Conservation (phyloP, 805 yeast species). For the Wickerhamomyces queroliae region DNA sequence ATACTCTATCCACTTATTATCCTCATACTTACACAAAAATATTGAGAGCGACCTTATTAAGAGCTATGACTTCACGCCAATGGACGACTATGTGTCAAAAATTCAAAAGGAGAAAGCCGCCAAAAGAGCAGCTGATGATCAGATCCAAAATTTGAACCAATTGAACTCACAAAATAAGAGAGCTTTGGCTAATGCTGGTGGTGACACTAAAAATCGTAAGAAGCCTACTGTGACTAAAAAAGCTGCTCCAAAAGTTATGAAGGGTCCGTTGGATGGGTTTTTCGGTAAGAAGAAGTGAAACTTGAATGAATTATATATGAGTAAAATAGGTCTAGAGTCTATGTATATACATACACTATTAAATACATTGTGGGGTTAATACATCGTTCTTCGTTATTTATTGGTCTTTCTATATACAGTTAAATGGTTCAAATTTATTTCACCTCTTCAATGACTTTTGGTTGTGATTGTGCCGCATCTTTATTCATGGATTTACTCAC, state of each 20-base stretch:
- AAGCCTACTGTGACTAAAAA: conserved; percentile 25
- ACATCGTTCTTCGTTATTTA: too few species aligned
- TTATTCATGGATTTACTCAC: conserved; percentile 26
- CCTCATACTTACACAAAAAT: conserved; percentile 33
- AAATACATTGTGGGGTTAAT: too few species aligned
- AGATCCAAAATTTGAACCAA: conserved; percentile 22
- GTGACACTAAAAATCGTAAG: conserved; percentile 11
- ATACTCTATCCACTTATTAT: conserved; percentile 41
- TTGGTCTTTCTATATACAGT: too few species aligned
- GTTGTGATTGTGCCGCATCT: not conserved
- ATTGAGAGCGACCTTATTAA: conserved; percentile 20
- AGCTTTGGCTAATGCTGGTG: conserved; percentile 16
- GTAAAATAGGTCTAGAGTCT: not conserved
- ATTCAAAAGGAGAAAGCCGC: conserved; percentile 16
- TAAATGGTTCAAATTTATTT: conserved; percentile 3
- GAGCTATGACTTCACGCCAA: conserved; percentile 24
- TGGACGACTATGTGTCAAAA: conserved; percentile 23
- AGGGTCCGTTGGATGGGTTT: conserved; percentile 67
- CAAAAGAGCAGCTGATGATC: conserved; percentile 26
- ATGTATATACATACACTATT: conserved; percentile 1
- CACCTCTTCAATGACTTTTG: conserved; percentile 5
- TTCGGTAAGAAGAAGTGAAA: conserved; percentile 37
- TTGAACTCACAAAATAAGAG: conserved; percentile 14
- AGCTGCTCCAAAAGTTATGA: conserved; percentile 45
- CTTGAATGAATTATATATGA: not conserved